A percentile compares a stretch with the other conserved stretches of the same genome.
phyloP scores from a whole-genome alignment of 768 basidiomycete genomes.

The Lactifluus subvellereus region DNA sequence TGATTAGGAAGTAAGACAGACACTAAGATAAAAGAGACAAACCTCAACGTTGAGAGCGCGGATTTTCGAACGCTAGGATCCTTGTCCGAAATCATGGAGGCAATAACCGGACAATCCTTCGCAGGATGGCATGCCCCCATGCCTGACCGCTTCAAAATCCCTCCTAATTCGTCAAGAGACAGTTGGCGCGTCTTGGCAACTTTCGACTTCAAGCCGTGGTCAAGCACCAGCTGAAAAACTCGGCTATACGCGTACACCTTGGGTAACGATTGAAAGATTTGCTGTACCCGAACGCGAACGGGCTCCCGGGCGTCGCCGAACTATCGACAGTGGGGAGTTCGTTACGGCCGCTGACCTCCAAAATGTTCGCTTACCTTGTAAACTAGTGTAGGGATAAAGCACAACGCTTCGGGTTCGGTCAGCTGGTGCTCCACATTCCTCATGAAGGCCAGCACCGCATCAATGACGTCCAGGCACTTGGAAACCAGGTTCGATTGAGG shows the following conservation, averaged over 20 bases:
- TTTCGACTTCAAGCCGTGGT: slow-evolving; percentile 85
- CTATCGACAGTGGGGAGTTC: slow-evolving; percentile 36
- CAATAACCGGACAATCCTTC: slow-evolving; percentile 75
- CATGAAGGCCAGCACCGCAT: slow-evolving; percentile 70
- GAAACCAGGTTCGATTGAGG: slow-evolving; percentile 85
- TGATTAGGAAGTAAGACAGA: slow-evolving; percentile 9
- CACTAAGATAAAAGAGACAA: slow-evolving; percentile 26
- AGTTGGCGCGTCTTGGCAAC: slow-evolving; percentile 90
- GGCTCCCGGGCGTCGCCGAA: slow-evolving; percentile 89
- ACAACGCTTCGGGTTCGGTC: slow-evolving; percentile 77
- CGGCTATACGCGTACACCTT: slow-evolving; percentile 92
- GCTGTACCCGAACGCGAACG: slow-evolving; percentile 71
- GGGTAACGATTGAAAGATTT: slow-evolving; percentile 77
- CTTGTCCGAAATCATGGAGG: slow-evolving; percentile 79
- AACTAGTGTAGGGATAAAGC: slow-evolving; percentile 85
- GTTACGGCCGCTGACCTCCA: not conserved
- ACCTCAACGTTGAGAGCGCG: slow-evolving; percentile 78
- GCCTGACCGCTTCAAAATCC: slow-evolving; percentile 75
- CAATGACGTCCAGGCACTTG: slow-evolving; percentile 84
- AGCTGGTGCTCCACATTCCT: slow-evolving; percentile 69
- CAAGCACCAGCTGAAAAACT: slow-evolving; percentile 80
- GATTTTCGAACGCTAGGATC: slow-evolving; percentile 87
- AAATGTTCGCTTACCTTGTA: slow-evolving; percentile 63
- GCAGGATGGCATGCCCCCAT: slow-evolving; percentile 73
- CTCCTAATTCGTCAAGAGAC: slow-evolving; percentile 73